Evolutionary conservation across 1,284 basidiomycete genomes (phyloP).

Genomic region (Erythrobasidium hasegawianum): DNA sequence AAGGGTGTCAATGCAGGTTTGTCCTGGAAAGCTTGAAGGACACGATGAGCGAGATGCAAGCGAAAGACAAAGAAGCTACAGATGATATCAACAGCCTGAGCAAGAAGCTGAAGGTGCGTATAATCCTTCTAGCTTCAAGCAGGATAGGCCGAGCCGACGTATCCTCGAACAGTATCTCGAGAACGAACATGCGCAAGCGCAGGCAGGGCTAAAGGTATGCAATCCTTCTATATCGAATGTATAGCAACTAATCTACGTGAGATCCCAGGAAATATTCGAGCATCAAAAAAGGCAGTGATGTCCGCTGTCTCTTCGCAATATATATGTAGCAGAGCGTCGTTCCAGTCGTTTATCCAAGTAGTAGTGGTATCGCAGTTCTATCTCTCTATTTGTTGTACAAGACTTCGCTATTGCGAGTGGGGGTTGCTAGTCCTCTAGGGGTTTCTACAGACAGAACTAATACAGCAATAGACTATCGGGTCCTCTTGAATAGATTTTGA

Average conservation of each 20-base stretch:
- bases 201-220: conserved; percentile 21
- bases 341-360: not conserved
- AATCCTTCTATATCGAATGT: too few relatives aligned
- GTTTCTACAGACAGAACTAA: too few relatives aligned
- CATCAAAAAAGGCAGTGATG: conserved; percentile 25
- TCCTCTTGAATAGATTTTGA: too few relatives aligned
- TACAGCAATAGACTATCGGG: too few relatives aligned
- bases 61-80: conserved; percentile 20
- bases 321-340: not conserved
- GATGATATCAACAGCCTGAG: conserved; percentile 28
- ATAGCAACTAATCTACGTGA: too few relatives aligned
- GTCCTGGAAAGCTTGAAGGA: conserved; percentile 24
- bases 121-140: not conserved
- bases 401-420: too few relatives aligned
- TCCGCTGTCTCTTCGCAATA: not conserved
- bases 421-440: too few relatives aligned
- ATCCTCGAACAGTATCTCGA: conserved; percentile 24
- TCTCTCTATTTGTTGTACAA: too few relatives aligned
- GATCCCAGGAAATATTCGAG: conserved; percentile 32
- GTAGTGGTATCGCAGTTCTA: not conserved
- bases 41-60: conserved; percentile 12
- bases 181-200: conserved; percentile 32
- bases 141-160: not conserved
- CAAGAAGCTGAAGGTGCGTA: conserved; percentile 30
- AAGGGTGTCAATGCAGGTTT: conserved; percentile 10